Evolutionary conservation across 768 basidiomycete genomes (phyloP).

Genomic region (Megacollybia marginata): DNA sequence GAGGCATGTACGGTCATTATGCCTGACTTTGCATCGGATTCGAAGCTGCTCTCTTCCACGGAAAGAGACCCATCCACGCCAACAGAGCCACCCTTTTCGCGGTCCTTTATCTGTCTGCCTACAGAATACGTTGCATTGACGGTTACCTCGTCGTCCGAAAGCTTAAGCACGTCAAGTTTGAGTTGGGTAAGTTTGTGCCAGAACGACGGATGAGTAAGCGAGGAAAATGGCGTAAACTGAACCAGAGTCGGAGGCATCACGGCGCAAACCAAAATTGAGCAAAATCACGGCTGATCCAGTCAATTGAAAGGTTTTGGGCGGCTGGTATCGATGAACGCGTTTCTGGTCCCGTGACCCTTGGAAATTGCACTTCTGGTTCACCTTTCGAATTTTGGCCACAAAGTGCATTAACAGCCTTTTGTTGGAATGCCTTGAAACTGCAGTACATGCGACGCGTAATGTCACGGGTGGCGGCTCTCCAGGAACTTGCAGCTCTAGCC

Average conservation of each 20-base stretch:
- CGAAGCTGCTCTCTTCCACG: conserved; percentile 62
- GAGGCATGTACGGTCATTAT: conserved; percentile 27
- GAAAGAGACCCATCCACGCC: conserved; percentile 61
- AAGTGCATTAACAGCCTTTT: no score
- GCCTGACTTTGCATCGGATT: conserved; percentile 18
- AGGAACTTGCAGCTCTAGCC: no score
- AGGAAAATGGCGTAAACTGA: conserved; percentile 86
- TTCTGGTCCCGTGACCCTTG: no score
- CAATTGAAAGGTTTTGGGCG: no score
- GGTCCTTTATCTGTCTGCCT: conserved; percentile 67
- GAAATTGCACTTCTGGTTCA: no score
- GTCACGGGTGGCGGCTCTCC: no score
- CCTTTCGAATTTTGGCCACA: no score
- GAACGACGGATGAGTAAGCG: conserved; percentile 83
- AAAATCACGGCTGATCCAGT: no score
- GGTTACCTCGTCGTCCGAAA: conserved; percentile 65
- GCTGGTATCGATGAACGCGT: no score
- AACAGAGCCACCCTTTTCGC: conserved; percentile 69
- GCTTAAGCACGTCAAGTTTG: conserved; percentile 86
- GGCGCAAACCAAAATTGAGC: no score
- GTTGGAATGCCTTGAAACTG: no score
- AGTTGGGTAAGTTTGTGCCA: conserved; percentile 86
- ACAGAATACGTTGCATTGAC: conserved; percentile 62
- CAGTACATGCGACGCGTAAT: no score
- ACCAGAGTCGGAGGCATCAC: conserved; percentile 47